Evolutionary conservation across 1,284 basidiomycete genomes (phyloP).

Genomic region (Austropuccinia psidii): DNA sequence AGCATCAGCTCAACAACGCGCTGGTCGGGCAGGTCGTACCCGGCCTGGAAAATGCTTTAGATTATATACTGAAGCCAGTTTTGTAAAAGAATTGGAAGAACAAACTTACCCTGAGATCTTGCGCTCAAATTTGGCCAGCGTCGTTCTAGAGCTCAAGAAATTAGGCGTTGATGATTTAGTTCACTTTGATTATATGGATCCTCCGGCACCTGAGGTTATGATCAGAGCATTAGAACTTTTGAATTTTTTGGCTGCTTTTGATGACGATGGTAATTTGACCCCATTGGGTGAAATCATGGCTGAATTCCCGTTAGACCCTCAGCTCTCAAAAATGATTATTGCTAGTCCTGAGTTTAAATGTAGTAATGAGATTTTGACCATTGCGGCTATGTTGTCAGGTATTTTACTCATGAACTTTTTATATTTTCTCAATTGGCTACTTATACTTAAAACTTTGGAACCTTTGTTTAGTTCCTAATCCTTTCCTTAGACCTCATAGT

Average conservation of each 20-base stretch:
- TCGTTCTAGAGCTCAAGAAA: constrained; percentile 88
- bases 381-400: constrained; percentile 94
- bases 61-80: constrained; percentile 94
- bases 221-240: constrained; percentile 95
- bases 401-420: constrained; percentile 39
- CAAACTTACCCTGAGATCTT: constrained; percentile 95
- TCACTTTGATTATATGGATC: constrained; percentile 90
- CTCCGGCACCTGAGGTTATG: constrained; percentile 91
- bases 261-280: constrained; percentile 90
- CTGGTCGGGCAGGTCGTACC: constrained; percentile 92
- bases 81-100: constrained; percentile 88
- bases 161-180: constrained; percentile 64
- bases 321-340: constrained; percentile 92
- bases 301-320: constrained; percentile 95
- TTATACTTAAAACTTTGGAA: not conserved
- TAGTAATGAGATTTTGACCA: constrained; percentile 88
- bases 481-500: constrained; percentile 84
- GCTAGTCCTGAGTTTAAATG: constrained; percentile 90
- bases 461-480: constrained; percentile 65
- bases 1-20: constrained; percentile 89
- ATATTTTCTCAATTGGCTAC: not conserved
- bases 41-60: constrained; percentile 95
- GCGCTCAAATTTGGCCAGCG: constrained; percentile 63
- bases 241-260: constrained; percentile 83
- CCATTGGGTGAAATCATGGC: constrained; percentile 86